Conservation (phyloP, 345 rosid genomes). For the Populus euphratica region DNA sequence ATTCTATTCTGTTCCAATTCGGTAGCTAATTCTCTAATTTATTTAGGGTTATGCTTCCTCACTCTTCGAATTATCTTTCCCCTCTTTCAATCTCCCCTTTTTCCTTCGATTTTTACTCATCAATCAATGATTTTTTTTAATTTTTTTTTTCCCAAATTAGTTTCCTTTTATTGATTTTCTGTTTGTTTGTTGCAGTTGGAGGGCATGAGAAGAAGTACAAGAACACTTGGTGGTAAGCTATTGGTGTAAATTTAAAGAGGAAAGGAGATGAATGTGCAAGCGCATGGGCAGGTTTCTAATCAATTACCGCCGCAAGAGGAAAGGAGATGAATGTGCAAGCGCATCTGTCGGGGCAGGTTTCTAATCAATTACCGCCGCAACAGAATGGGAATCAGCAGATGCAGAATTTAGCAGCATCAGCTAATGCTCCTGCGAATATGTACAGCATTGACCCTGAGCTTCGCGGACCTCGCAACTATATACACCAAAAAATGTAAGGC, state of each 20-base stretch:
- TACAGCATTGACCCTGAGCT: constrained; percentile 47
- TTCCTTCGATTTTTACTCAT: no score
- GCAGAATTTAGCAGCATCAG: constrained; percentile 40
- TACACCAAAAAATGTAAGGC: constrained; percentile 61
- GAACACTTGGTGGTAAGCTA: not conserved
- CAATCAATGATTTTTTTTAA: not conserved
- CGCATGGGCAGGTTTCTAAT: constrained; percentile 70
- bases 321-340: constrained; percentile 61
- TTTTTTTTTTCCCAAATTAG: no score
- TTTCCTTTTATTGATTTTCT: not conserved
- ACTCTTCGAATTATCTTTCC: not conserved
- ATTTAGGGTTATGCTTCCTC: not conserved
- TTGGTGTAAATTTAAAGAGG: not conserved
- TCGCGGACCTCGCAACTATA: constrained; percentile 33
- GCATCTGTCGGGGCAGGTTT: constrained; percentile 65
- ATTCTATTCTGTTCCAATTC: not conserved
- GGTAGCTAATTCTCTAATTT: not conserved
- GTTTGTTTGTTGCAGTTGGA: constrained; percentile 8
- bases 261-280: constrained; percentile 55
- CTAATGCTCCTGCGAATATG: constrained; percentile 18
- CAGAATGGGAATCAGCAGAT: constrained; percentile 62
- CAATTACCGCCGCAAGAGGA: constrained; percentile 42
- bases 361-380: constrained; percentile 54
- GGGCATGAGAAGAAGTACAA: constrained; percentile 2
- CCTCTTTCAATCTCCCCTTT: not conserved